A percentile compares a stretch with the other conserved stretches of the same genome.
These are phyloP conservation scores for Triticum dicoccoides DNA, from an alignment of 176 grass and related monocot genomes.

Conservation along the genomic window DNA sequence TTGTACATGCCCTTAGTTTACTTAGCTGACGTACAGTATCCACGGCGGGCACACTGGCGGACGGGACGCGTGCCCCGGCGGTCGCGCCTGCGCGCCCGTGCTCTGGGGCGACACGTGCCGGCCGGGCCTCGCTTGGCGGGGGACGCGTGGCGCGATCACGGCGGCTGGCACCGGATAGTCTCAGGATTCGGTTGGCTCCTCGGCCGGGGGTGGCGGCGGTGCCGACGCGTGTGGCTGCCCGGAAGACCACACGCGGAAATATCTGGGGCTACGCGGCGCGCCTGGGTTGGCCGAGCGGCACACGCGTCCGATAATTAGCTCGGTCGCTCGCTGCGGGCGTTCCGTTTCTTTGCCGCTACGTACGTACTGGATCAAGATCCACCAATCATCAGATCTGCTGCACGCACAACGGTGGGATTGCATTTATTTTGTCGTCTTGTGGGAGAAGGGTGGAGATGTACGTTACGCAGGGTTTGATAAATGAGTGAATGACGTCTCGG, in stretches of 20 bases:
- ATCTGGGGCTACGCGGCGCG: background rate
- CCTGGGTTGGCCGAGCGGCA: background rate
- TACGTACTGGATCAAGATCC: background rate
- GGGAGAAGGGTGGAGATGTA: background rate
- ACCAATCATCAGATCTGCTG: background rate
- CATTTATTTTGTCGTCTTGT: background rate
- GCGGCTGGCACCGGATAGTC: background rate
- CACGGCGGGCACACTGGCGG: background rate
- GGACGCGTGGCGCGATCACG: conserved; percentile 2
- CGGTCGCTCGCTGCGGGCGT: background rate
- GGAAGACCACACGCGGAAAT: background rate
- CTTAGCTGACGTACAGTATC: background rate
- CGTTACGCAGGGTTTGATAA: background rate
- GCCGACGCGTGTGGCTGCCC: conserved; percentile 5
- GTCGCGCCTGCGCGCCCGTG: background rate
- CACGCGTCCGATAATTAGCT: background rate
- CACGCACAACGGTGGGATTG: background rate
- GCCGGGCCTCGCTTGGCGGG: no score
- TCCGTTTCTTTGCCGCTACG: background rate
- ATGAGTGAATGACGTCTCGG: no score
- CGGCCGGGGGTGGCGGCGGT: background rate
- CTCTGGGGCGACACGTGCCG: conserved; percentile 14
- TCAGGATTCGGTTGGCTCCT: background rate
- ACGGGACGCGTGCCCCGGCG: background rate
- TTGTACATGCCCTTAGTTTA: no score